These are phyloP conservation scores for Xylariales sp. DNA, from an alignment of 2,329 filamentous ascomycete genomes.

Conservation along the genomic window DNA sequence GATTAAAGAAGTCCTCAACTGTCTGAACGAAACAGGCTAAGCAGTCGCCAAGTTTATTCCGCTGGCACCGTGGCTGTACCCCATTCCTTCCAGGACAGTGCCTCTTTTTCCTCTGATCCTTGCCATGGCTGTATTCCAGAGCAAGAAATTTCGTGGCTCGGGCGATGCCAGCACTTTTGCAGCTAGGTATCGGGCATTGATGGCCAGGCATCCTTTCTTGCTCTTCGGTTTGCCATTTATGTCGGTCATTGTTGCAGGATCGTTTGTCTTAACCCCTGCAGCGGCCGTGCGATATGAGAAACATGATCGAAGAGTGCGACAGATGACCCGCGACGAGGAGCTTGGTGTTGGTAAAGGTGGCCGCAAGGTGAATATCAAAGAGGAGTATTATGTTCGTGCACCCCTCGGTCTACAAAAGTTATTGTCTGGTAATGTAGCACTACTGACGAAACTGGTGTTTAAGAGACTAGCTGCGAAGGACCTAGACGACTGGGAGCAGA, in stretches of 20 bases:
- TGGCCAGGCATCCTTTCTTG: conserved; percentile 79
- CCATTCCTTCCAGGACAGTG: too few species aligned
- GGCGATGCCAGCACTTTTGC: conserved; percentile 66
- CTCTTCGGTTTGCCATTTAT: conserved; percentile 95
- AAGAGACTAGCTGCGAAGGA: conserved; percentile 84
- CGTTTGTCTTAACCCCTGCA: conserved; percentile 90
- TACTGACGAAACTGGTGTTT: conserved; percentile 12
- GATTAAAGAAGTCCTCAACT: too few species aligned
- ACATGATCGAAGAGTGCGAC: conserved; percentile 83
- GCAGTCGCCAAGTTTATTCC: too few species aligned
- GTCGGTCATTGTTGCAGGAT: conserved; percentile 81
- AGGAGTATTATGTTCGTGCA: conserved; percentile 76
- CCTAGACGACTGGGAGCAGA: conserved; percentile 94
- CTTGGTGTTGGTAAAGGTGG: conserved; percentile 70
- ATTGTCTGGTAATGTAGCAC: neutral
- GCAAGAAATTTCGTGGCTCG: conserved; percentile 66
- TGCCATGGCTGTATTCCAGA: conserved; percentile 59
- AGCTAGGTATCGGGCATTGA: conserved; percentile 68
- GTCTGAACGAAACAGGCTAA: too few species aligned
- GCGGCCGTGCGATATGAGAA: conserved; percentile 92
- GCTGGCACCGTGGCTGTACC: too few species aligned
- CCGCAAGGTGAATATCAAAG: conserved; percentile 73
- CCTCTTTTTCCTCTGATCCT: too few species aligned
- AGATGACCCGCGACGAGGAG: conserved; percentile 81
- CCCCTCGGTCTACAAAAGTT: neutral